Evolutionary conservation across 208 protist genomes (phyloP), one percentile per base, ranked within the genome.

Genomic region (Trypanosoma platydactyli): DNA sequence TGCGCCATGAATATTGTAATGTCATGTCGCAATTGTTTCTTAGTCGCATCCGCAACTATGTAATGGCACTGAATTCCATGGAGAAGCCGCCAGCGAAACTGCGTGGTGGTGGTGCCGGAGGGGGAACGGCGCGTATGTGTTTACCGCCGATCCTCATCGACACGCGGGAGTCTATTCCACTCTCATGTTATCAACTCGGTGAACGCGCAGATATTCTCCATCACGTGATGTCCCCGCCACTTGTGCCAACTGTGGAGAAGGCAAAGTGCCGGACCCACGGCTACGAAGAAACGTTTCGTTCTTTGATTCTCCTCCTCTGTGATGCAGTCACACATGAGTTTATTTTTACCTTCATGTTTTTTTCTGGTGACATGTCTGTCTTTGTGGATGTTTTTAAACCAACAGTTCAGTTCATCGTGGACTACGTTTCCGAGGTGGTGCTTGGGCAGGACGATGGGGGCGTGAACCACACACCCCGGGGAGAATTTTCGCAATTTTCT

Each of bases 241-340:
- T 95, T 41, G 86, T 95, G 27, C 89, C 89, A 0, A 76, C 83
- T 0, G 73, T 95, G 33, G 86, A 92, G 71, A 71, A 65, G 18
- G 77, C 83, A n/a, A 74, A 77, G 6, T 60, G 68, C 5, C 76
- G 76, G 2, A 51, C 65, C 12, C 86, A 92, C 71, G 79, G 68
- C 12, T 95, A 92, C 69, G 89, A 92, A 51, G 89, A 95, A 57
- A 95, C 89, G 44, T 81, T 95, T 57, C 81, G 89, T 18, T 95
- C 89, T 0, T 54, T 88, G 50, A 74, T 89, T 55, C 69, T 64
- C 29, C 73, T 95, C 6, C 44, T 91, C 12, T 86, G 83, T 49
- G 89, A 95, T 70, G 80, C 86, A 29, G 86, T 95, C 40, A 89
- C 84, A 13, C 89, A 92, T 70, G 89, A 95, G 76, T 95, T 90